Conservation (phyloP, 306 rosid species). For the Quercus agrifolia region DNA sequence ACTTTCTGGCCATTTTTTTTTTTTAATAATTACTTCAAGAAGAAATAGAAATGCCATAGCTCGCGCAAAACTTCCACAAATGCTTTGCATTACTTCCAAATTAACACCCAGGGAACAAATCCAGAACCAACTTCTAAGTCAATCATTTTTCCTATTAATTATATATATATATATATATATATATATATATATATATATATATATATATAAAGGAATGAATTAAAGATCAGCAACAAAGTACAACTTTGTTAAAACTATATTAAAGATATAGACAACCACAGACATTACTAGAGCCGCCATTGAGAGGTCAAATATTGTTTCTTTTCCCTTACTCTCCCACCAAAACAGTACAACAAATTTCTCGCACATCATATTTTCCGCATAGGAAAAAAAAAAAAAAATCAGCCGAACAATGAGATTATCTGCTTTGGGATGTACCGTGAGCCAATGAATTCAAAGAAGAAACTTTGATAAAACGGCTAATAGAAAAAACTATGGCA, state of each 20-base stretch:
- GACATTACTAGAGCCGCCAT: background rate
- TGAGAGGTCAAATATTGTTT: background rate
- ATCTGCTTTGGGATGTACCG: background rate
- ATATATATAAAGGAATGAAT: background rate
- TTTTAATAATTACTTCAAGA: background rate
- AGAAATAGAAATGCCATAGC: background rate
- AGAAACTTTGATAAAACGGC: background rate
- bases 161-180: too few relatives aligned
- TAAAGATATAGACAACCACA: background rate
- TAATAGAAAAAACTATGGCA: conserved; percentile 40
- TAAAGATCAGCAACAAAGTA: background rate
- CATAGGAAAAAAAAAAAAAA: background rate
- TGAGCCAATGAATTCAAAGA: background rate
- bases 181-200: too few relatives aligned
- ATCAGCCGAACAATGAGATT: background rate
- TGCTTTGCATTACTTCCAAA: background rate
- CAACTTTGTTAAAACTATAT: background rate
- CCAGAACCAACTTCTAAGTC: background rate
- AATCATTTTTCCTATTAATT: background rate
- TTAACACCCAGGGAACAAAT: background rate
- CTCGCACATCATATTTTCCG: background rate
- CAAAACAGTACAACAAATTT: background rate
- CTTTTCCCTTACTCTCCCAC: background rate
- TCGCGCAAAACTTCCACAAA: background rate
- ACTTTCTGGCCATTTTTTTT: background rate